A percentile compares a stretch with the other conserved stretches of the same genome.
These are phyloP conservation scores for Acanthamoeba lenticulata DNA, from an alignment of 208 protist species.

Conservation along the genomic window DNA sequence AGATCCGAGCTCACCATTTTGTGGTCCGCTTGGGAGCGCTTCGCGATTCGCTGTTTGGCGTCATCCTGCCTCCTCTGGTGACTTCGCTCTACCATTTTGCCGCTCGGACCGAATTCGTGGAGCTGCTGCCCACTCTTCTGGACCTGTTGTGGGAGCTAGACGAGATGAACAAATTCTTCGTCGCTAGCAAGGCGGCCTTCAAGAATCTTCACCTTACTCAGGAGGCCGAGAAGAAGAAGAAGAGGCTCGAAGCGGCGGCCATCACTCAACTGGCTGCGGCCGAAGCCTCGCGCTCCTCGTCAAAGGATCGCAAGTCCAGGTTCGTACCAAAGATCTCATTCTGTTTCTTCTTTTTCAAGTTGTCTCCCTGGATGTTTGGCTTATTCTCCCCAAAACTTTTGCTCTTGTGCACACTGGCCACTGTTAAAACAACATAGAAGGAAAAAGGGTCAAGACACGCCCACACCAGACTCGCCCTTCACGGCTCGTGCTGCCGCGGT, in stretches of 20 bases:
- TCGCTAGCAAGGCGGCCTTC: constrained; percentile 24
- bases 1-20: not conserved
- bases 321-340: not conserved
- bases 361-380: not conserved
- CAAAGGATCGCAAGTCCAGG: not conserved
- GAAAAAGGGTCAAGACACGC: too few relatives aligned
- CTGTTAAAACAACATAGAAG: too few relatives aligned
- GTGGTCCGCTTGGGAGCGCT: not conserved
- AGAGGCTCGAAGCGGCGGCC: not conserved
- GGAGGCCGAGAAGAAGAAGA: not conserved
- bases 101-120: constrained; percentile 5
- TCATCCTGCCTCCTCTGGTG: constrained; percentile 12
- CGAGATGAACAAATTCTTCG: constrained; percentile 60
- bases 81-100: not conserved
- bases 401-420: too few relatives aligned
- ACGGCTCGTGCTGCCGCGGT: not conserved
- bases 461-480: too few relatives aligned
- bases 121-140: not conserved
- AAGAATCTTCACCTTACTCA: not conserved
- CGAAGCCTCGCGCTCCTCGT: not conserved
- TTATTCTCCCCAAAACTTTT: too few relatives aligned
- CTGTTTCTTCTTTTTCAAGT: not conserved
- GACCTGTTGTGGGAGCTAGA: constrained; percentile 25
- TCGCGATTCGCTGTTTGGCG: not conserved
- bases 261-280: not conserved